Evolutionary conservation across 805 yeast genomes (phyloP).

Genomic region (Scheffersomyces ergatensis): DNA sequence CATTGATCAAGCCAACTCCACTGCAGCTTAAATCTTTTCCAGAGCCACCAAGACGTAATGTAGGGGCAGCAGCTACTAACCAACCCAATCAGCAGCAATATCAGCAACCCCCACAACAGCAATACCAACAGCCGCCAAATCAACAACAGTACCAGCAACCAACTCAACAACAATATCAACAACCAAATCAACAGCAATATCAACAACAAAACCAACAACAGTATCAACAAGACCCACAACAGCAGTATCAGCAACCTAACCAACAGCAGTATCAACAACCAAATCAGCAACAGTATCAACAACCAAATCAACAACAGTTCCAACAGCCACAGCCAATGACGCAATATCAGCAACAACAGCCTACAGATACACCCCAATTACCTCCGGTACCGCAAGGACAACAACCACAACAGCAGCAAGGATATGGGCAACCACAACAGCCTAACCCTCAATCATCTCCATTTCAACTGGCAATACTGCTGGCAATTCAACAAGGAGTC

Average conservation of each 20-base stretch:
- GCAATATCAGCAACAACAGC: conserved; percentile 8
- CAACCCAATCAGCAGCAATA: conserved; percentile 6
- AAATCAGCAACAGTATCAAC: background rate
- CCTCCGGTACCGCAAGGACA: too few species aligned
- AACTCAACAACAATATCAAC: conserved; percentile 8
- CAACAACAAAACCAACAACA: conserved; percentile 8
- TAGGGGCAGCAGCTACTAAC: conserved; percentile 8
- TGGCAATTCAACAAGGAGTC: too few species aligned
- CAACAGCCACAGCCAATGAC: background rate
- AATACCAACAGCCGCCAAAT: conserved; percentile 5
- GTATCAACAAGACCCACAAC: conserved; percentile 4
- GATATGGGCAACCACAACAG: too few species aligned
- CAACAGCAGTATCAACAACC: conserved; percentile 3
- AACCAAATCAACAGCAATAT: conserved; percentile 6
- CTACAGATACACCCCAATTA: conserved; percentile 8
- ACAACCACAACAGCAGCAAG: too few species aligned
- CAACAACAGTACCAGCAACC: conserved; percentile 9
- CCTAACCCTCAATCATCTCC: too few species aligned
- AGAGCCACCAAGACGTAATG: conserved; percentile 39
- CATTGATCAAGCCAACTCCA: conserved; percentile 10
- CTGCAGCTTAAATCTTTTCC: conserved; percentile 17
- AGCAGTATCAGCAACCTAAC: conserved; percentile 3
- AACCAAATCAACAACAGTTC: background rate
- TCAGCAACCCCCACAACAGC: conserved; percentile 6
- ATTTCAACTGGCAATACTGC: conserved; percentile 7